Evolutionary conservation across 805 yeast species (phyloP).

Genomic region (Yarrowia bubula): DNA sequence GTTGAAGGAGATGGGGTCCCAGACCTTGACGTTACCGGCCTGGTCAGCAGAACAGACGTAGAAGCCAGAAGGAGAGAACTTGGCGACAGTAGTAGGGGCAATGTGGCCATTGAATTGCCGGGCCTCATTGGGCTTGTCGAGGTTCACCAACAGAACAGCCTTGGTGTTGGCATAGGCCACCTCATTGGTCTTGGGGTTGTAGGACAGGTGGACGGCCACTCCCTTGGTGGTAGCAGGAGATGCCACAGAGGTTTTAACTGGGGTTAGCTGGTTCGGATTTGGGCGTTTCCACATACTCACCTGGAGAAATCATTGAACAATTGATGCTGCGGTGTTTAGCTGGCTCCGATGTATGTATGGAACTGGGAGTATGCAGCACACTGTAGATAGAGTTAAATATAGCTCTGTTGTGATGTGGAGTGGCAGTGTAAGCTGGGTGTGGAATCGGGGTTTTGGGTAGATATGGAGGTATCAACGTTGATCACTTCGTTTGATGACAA

Average conservation of each 20-base stretch:
- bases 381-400: constrained; percentile 1
- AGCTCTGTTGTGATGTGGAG: background rate
- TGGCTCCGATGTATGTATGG: background rate
- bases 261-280: background rate
- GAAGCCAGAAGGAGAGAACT: constrained; percentile 84
- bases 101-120: constrained; percentile 75
- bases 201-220: constrained; percentile 67
- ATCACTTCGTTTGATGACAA: too few relatives aligned
- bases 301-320: constrained; percentile 14
- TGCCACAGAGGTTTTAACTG: constrained; percentile 56
- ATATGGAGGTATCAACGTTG: too few relatives aligned
- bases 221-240: constrained; percentile 77
- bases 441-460: background rate
- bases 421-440: background rate
- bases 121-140: constrained; percentile 51
- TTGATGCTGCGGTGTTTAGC: constrained; percentile 1
- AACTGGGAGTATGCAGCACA: background rate
- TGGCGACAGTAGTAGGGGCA: constrained; percentile 73
- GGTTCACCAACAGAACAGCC: constrained; percentile 68
- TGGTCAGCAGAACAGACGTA: constrained; percentile 92
- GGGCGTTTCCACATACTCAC: background rate
- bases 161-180: constrained; percentile 82
- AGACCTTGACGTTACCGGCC: constrained; percentile 81
- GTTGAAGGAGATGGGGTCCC: constrained; percentile 65
- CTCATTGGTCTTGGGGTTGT: constrained; percentile 64